These are phyloP conservation scores for Hypoxylon rubiginosum DNA, from an alignment of 2,329 filamentous ascomycete species.

Conservation along the genomic window DNA sequence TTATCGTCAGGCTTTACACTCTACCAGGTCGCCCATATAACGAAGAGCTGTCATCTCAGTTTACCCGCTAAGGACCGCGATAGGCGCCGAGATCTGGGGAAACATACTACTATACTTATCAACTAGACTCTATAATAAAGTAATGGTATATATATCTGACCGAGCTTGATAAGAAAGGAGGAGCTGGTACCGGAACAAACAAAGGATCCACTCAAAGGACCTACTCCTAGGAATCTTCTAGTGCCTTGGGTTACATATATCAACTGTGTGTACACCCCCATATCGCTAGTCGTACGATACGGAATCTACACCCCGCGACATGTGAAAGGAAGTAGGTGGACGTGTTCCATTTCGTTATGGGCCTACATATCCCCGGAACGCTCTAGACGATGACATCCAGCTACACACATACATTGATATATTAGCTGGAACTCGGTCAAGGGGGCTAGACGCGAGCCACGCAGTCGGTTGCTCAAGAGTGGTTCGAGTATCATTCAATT, in stretches of 20 bases:
- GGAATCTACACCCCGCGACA: constrained; percentile 6
- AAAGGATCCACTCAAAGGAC: no score
- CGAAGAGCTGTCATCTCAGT: background rate
- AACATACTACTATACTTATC: constrained; percentile 7
- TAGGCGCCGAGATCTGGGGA: background rate
- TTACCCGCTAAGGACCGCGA: background rate
- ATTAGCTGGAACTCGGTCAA: background rate
- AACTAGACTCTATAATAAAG: constrained; percentile 1
- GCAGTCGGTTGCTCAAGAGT: constrained; percentile 2
- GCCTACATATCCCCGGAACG: background rate
- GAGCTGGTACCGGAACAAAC: background rate
- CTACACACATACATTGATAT: background rate
- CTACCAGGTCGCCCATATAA: background rate
- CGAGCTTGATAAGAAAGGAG: background rate
- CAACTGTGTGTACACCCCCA: background rate
- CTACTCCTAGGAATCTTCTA: background rate
- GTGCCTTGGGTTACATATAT: constrained; percentile 1
- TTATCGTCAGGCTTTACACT: background rate
- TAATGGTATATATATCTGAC: background rate
- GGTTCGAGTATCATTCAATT: constrained; percentile 34
- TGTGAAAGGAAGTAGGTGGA: background rate
- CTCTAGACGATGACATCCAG: constrained; percentile 5
- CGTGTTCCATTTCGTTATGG: background rate
- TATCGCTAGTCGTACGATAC: constrained; percentile 20
- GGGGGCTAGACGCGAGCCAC: constrained; percentile 3